phyloP scores from a whole-genome alignment of 352 stramenopile species.

The Peronospora destructor region DNA sequence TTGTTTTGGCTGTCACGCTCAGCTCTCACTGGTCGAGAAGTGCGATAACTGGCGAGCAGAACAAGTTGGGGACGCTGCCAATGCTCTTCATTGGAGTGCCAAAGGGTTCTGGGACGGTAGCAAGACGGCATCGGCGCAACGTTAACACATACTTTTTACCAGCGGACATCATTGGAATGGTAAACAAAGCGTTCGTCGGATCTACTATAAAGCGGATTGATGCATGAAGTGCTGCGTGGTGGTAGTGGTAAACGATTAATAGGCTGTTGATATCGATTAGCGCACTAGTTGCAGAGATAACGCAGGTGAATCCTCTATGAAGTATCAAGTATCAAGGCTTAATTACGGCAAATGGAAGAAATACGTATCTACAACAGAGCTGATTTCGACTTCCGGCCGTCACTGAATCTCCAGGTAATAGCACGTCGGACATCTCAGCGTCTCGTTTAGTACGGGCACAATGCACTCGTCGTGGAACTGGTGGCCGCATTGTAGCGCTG shows the following conservation, averaged over 20 bases:
- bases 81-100: slow-evolving; percentile 15
- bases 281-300: no score
- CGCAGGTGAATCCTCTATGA: no score
- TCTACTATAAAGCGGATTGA: slow-evolving; percentile 15
- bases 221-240: slow-evolving; percentile 5
- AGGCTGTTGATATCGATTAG: no score
- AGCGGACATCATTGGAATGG: slow-evolving; percentile 16
- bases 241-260: no score
- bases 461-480: slow-evolving; percentile 41
- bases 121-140: slow-evolving; percentile 11
- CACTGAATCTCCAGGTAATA: slow-evolving; percentile 29
- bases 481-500: slow-evolving; percentile 27
- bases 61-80: slow-evolving; percentile 11
- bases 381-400: background rate
- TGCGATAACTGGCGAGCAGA: slow-evolving; percentile 17
- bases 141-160: background rate
- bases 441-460: slow-evolving; percentile 31
- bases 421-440: slow-evolving; percentile 29
- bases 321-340: slow-evolving; percentile 7
- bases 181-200: slow-evolving; percentile 1
- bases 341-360: slow-evolving; percentile 3
- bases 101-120: slow-evolving; percentile 5
- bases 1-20: slow-evolving; percentile 19
- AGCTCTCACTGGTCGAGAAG: slow-evolving; percentile 33
- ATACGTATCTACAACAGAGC: slow-evolving; percentile 3